phyloP scores from a whole-genome alignment of 257 asterid species.

The Nicotiana sylvestris region DNA sequence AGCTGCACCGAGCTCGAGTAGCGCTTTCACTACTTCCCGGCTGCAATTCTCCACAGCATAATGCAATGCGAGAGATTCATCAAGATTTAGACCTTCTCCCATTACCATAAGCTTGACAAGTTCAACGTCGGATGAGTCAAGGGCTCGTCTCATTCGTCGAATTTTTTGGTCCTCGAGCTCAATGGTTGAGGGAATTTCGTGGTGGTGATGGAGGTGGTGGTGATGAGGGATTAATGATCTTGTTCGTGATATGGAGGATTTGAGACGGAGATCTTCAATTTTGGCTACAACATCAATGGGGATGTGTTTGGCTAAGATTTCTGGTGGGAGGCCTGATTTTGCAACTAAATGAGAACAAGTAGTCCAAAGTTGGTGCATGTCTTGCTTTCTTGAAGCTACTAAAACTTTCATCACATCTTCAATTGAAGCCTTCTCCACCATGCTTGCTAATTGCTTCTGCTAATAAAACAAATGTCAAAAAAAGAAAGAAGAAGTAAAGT shows the following conservation, averaged over 20 bases:
- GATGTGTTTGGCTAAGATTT: slow-evolving; percentile 69
- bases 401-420: slow-evolving; percentile 91
- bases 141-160: slow-evolving; percentile 89
- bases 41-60: slow-evolving; percentile 84
- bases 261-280: slow-evolving; percentile 83
- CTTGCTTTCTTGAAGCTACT: slow-evolving; percentile 84
- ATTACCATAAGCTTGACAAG: slow-evolving; percentile 95
- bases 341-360: slow-evolving; percentile 86
- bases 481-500: no score
- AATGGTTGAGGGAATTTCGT: slow-evolving; percentile 32
- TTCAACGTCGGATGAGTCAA: slow-evolving; percentile 87
- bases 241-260: slow-evolving; percentile 50
- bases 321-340: slow-evolving; percentile 88
- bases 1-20: slow-evolving; percentile 91
- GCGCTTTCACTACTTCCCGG: slow-evolving; percentile 79
- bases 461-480: not conserved
- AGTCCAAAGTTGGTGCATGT: slow-evolving; percentile 80
- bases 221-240: slow-evolving; percentile 49
- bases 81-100: slow-evolving; percentile 94
- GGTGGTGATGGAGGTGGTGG: slow-evolving; percentile 42
- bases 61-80: slow-evolving; percentile 74
- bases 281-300: slow-evolving; percentile 80
- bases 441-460: slow-evolving; percentile 74
- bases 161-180: slow-evolving; percentile 88
- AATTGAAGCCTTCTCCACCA: slow-evolving; percentile 90